These are phyloP conservation scores for Ustilago trichophora DNA, from an alignment of 1,284 basidiomycete genomes.

Conservation along the genomic window DNA sequence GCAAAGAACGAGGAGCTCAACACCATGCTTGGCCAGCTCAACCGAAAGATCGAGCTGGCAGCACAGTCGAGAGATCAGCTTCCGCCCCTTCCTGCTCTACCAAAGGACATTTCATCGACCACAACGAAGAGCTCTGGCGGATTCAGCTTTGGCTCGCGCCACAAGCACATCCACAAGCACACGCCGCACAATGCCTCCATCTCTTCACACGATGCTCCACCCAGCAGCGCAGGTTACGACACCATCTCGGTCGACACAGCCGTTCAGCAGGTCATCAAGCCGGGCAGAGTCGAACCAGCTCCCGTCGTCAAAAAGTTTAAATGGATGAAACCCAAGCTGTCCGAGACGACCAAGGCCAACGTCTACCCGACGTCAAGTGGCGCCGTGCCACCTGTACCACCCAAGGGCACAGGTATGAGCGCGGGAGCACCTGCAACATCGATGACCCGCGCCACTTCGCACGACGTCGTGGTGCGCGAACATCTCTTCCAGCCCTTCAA, in stretches of 20 bases:
- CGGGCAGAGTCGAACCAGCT: conserved; percentile 67
- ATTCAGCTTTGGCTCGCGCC: conserved; percentile 50
- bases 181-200: conserved; percentile 41
- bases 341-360: conserved; percentile 41
- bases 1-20: conserved; percentile 90
- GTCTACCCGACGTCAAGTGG: background rate
- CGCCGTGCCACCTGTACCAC: conserved; percentile 35
- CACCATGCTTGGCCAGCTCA: conserved; percentile 77
- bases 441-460: conserved; percentile 39
- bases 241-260: conserved; percentile 61
- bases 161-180: conserved; percentile 36
- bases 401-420: conserved; percentile 18
- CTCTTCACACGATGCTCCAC: conserved; percentile 37
- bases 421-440: background rate
- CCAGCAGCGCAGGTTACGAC: conserved; percentile 35
- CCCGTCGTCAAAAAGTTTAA: conserved; percentile 70
- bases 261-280: conserved; percentile 66
- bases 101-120: conserved; percentile 18
- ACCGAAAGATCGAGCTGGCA: conserved; percentile 43
- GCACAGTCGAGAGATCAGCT: conserved; percentile 30
- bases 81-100: conserved; percentile 18
- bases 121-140: conserved; percentile 20
- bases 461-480: conserved; percentile 66
- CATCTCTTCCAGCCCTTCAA: conserved; percentile 91
- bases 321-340: conserved; percentile 69